Base-by-base conservation (phyloP, 768 basidiomycete genomes). In the Phallus indusiatus region DNA sequence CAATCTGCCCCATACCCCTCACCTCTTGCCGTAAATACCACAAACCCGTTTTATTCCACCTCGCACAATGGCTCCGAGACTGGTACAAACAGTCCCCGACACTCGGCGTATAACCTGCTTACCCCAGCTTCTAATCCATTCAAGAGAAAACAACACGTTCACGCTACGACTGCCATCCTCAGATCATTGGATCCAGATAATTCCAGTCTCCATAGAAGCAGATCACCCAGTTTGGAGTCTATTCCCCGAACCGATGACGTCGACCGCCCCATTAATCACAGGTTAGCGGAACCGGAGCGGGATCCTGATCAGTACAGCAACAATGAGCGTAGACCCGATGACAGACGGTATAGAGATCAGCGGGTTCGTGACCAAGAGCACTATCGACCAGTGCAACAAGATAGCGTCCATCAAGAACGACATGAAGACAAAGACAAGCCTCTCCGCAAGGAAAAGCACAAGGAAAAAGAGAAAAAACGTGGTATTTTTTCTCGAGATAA, bases 251-350 rank as follows among this genome's bases (percentile, higher is more conserved):
- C 50, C 22, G 21, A 21, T 36, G 57, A 59, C 16, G 20, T 28
- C 34, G 57, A 59, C 22, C n/a, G 46, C 16, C 24, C n/a, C 22
- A 47, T 35, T 36, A 33, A 59, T 6, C 57, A 22, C 7, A 47
- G 55, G 20, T 34, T 17, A n/a, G n/a, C 47, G 12, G 67, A 66
- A 1, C 47, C 53, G 61, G 53, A 68, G 67, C 42, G 61, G 61
- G 64, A 72, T 69, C 50, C 68, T 49, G 54, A 66, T 14, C 66
- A 69, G 21, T 61, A 68, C 53, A 61, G 63, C 65, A 64, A 70
- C 21, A 67, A 70, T 20, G 73, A 72, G 53, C 76, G 77, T 47
- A 82, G 83, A 28, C 75, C 76, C 3, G 66, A 70, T 8, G 73
- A 74, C 14, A 77, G 76, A 4, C 83, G 84, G 61, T 17, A 52